phyloP scores from a whole-genome alignment of 2,329 filamentous ascomycete species.

The Raffaelea arxii region DNA sequence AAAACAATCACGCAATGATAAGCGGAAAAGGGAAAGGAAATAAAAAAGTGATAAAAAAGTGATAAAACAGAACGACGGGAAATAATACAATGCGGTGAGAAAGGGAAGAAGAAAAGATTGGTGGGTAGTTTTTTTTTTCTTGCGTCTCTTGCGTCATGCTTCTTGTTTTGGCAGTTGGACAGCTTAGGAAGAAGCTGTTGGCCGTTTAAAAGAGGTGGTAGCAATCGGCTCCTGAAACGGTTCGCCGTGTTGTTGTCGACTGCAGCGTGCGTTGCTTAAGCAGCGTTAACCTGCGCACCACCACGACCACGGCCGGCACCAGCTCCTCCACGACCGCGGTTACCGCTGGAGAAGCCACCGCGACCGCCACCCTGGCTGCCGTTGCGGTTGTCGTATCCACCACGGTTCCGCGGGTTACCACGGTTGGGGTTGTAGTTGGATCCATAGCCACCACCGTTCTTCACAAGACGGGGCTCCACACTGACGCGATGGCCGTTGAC shows the following conservation, averaged over 20 bases:
- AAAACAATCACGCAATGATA: no score
- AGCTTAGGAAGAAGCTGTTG: background rate
- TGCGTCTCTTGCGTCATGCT: background rate
- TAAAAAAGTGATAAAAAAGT: no score
- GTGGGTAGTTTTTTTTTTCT: background rate
- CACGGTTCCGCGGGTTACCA: slow-evolving; percentile 56
- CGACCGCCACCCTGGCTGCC: slow-evolving; percentile 53
- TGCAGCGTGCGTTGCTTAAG: slow-evolving; percentile 22
- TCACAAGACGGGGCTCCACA: slow-evolving; percentile 82
- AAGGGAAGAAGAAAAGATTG: no score
- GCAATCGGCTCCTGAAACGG: slow-evolving; percentile 1
- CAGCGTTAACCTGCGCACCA: slow-evolving; percentile 42
- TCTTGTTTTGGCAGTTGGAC: background rate
- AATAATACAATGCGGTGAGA: no score
- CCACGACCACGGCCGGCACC: slow-evolving; percentile 56
- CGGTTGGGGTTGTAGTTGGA: slow-evolving; percentile 55
- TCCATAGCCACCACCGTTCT: slow-evolving; percentile 59
- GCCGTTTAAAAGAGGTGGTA: background rate
- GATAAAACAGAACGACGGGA: no score
- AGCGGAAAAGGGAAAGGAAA: no score
- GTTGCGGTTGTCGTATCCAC: slow-evolving; percentile 47
- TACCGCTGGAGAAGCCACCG: slow-evolving; percentile 54
- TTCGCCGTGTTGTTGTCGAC: background rate
- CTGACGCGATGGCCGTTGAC: slow-evolving; percentile 74
- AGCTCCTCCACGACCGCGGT: slow-evolving; percentile 52